A percentile compares a stretch with the other conserved stretches of the same genome.
Evolutionary conservation across 441 rosid genomes (phyloP).

Genomic region (Sinapis alba): DNA sequence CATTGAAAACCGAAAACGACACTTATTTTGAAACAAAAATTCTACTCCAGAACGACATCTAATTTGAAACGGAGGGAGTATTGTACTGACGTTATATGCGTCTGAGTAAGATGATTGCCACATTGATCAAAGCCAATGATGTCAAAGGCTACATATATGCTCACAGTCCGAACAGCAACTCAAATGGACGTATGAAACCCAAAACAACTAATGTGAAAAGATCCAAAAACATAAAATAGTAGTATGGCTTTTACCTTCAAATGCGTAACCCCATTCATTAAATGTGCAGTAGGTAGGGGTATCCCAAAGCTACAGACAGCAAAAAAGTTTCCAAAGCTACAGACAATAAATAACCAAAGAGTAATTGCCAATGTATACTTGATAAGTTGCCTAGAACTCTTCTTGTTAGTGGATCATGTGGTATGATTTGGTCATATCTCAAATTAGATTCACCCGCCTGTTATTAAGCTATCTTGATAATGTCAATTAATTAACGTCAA

Average conservation of each 20-base stretch:
- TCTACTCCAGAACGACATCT: too few relatives aligned
- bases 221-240: neutral
- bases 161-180: neutral
- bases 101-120: neutral
- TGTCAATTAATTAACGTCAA: too few relatives aligned
- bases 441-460: too few relatives aligned
- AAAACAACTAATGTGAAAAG: constrained; percentile 2
- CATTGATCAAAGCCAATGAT: neutral
- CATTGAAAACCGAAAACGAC: too few relatives aligned
- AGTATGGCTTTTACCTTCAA: neutral
- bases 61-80: too few relatives aligned
- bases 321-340: neutral
- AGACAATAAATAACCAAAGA: neutral
- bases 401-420: too few relatives aligned
- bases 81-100: neutral
- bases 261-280: neutral
- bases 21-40: too few relatives aligned
- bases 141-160: constrained; percentile 3
- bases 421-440: too few relatives aligned
- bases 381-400: too few relatives aligned
- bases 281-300: neutral
- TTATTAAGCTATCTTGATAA: neutral
- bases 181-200: neutral
- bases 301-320: constrained; percentile 7
- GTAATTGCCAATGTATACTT: too few relatives aligned